phyloP scores from a whole-genome alignment of 345 rosid genomes.

The Gossypium sturtianum region DNA sequence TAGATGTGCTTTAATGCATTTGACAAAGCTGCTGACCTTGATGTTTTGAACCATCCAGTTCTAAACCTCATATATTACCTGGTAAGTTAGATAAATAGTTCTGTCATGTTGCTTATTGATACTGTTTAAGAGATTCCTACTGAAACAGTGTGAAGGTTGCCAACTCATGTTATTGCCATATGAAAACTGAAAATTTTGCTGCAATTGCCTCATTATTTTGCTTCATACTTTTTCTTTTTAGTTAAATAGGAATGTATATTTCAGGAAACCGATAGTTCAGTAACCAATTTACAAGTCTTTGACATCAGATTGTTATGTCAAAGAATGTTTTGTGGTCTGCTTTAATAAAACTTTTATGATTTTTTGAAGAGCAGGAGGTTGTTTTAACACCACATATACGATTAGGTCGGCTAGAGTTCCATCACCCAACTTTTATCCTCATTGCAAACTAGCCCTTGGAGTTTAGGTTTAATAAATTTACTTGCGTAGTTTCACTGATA shows the following conservation, averaged over 20 bases:
- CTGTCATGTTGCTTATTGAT: background rate
- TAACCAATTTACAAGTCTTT: background rate
- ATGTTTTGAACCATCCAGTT: slow-evolving; percentile 78
- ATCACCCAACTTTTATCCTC: background rate
- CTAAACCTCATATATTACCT: slow-evolving; percentile 77
- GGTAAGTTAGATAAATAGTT: slow-evolving; percentile 37
- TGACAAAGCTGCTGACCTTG: slow-evolving; percentile 71
- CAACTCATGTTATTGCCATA: background rate
- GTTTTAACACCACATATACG: background rate
- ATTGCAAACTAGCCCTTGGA: background rate
- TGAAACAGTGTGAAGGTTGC: background rate
- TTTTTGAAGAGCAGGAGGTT: background rate
- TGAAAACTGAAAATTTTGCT: background rate
- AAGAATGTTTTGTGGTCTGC: background rate
- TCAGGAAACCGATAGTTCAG: background rate
- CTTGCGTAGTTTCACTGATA: background rate
- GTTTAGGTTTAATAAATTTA: background rate
- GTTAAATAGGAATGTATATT: background rate
- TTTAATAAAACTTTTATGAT: background rate
- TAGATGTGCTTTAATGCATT: slow-evolving; percentile 87
- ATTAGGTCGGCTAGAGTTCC: background rate
- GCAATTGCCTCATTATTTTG: background rate
- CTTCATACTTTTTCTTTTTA: background rate
- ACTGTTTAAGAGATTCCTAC: background rate
- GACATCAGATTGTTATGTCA: background rate